A percentile compares a stretch with the other conserved stretches of the same genome.
These are phyloP conservation scores for Plasmodium adleri DNA, from an alignment of 169 alveolate species.

Conservation along the genomic window DNA sequence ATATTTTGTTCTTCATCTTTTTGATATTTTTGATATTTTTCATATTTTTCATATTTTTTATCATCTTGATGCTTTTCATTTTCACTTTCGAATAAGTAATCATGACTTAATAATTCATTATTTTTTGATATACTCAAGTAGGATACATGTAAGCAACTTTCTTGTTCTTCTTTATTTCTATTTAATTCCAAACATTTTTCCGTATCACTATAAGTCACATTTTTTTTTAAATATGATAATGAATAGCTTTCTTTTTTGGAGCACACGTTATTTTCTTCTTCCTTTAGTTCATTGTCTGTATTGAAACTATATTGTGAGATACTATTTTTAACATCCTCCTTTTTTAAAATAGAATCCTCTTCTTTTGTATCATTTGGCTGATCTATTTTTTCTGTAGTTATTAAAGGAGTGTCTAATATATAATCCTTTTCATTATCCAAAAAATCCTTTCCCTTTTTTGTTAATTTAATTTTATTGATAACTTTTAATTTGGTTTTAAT, in stretches of 20 bases:
- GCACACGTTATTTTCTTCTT: too few species aligned
- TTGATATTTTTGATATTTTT: too few species aligned
- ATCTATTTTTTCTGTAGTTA: not conserved
- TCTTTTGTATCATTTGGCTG: not conserved
- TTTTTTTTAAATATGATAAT: not conserved
- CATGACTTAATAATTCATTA: not conserved
- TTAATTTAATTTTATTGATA: constrained; percentile 39
- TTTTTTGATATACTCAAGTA: not conserved
- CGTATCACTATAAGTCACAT: constrained; percentile 24
- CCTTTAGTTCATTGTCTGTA: not conserved
- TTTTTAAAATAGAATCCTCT: not conserved
- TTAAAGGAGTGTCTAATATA: not conserved
- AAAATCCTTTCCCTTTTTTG: constrained; percentile 46
- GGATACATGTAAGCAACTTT: too few species aligned
- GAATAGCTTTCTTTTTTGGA: constrained; percentile 9
- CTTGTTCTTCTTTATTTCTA: not conserved
- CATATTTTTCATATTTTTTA: not conserved
- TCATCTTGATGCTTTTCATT: not conserved
- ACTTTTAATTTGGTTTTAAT: constrained; percentile 21
- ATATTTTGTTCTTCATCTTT: too few species aligned
- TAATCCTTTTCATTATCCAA: constrained; percentile 14
- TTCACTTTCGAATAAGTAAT: not conserved
- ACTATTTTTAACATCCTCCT: constrained; percentile 18
- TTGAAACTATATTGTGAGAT: too few species aligned
- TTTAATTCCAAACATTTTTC: not conserved